Conservation (phyloP, 1,284 basidiomycete species). For the Puccinia polysora region DNA sequence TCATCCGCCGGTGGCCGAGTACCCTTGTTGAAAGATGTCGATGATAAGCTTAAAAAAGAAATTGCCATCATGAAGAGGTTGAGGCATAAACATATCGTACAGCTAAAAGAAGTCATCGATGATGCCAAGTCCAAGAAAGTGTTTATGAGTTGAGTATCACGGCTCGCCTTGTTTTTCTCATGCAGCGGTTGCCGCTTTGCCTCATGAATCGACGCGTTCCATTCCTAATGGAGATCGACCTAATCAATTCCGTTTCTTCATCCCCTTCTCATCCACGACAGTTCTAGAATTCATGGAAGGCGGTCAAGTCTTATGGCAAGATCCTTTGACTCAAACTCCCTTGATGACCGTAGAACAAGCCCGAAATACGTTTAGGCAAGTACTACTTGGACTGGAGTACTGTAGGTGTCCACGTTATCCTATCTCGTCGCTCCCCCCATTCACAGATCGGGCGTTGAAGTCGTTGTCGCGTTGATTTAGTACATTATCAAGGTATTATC, state of each 20-base stretch:
- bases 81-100: constrained; percentile 83
- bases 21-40: constrained; percentile 53
- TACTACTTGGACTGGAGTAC: constrained; percentile 88
- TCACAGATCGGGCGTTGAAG: constrained; percentile 8
- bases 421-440: constrained; percentile 20
- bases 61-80: constrained; percentile 98
- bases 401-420: constrained; percentile 58
- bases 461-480: constrained; percentile 55
- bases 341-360: constrained; percentile 76
- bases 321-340: constrained; percentile 56
- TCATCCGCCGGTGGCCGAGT: not conserved
- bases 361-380: constrained; percentile 80
- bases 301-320: constrained; percentile 81
- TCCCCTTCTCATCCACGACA: constrained; percentile 50
- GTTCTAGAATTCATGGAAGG: constrained; percentile 95
- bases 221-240: too few relatives aligned
- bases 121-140: constrained; percentile 83
- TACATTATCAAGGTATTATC: constrained; percentile 95
- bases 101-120: constrained; percentile 90
- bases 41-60: constrained; percentile 76
- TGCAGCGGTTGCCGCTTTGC: constrained; percentile 46
- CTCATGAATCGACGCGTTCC: too few relatives aligned
- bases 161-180: not conserved
- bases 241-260: constrained; percentile 32
- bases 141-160: constrained; percentile 76